Evolutionary conservation across 2,329 filamentous ascomycete species (phyloP), one percentile per base, ranked within the genome.

Genomic region (Diaporthe vexans): DNA sequence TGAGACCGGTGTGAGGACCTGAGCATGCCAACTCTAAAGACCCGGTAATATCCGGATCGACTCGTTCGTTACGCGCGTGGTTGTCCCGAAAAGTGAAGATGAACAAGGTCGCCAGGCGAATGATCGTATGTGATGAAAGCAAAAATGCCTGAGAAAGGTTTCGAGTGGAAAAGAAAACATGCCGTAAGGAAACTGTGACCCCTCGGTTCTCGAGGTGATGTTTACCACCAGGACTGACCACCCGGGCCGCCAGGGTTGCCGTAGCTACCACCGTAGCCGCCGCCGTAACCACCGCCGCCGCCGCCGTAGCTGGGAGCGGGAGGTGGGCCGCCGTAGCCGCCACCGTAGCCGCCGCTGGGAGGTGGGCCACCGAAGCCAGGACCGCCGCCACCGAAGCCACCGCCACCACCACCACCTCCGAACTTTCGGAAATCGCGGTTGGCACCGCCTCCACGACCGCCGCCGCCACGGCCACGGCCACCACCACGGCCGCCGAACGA

Each of bases 381-480:
- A 51, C 59, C 59, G 73, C 83, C 84, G 76, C 83, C 82, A 71
- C 84, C 40, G 40, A 43, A 84, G 71, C 86, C 84, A 26, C 61
- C 61, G 73, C 83, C 84, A 76, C 83, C 82, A 69, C 83, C 83
- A 74, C 84, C 85, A 76, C 83, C 92, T 73, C 91, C 92, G 76
- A 90, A 91, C 84, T 95, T 95, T 86, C 97, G 95, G 88, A 97
- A 95, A 84, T 98, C 97, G 82, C 95, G 95, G 84, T 92, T 97
- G 80, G 93, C 88, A 81, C 84, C 85, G 79, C 88, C 87, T 79
- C 94, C 93, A 82, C 94, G 91, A 76, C 95, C 92, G 76, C 94
- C 88, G 75, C 92, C 88, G 29, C 87, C 84, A 65, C 90, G 58
- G 24, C 58, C 58, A 29, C 58, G 24, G 24, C 56, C 88, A 72